Conservation (phyloP, 1,139 yeast genomes). For the Candida buenavistaensis region DNA sequence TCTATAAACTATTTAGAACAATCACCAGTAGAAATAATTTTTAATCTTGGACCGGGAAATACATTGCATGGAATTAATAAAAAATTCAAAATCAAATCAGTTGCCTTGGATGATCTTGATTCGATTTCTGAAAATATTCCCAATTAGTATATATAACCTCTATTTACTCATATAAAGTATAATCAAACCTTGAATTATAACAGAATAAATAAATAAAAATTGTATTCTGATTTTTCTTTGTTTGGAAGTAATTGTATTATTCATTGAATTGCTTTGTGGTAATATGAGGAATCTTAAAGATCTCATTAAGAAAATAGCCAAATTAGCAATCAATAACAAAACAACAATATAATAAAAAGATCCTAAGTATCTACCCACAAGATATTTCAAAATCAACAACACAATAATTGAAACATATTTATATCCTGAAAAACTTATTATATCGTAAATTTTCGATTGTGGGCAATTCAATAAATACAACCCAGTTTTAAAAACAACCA, state of each 20-base stretch:
- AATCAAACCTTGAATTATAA: conserved; percentile 67
- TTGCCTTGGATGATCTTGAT: conserved; percentile 8
- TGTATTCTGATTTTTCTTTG: conserved; percentile 84
- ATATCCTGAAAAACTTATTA: conserved; percentile 89
- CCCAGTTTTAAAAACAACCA: conserved; percentile 43
- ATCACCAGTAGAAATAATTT: conserved; percentile 20
- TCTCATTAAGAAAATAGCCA: conserved; percentile 76
- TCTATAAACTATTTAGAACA: conserved; percentile 26
- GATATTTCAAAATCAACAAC: conserved; percentile 50
- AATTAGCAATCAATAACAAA: conserved; percentile 45
- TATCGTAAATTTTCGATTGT: conserved; percentile 69
- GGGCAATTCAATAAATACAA: conserved; percentile 50
- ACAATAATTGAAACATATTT: conserved; percentile 81
- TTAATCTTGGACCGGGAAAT: conserved; percentile 42
- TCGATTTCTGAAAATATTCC: too few relatives aligned
- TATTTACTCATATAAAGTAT: conserved; percentile 39
- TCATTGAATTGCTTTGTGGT: conserved; percentile 26
- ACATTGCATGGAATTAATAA: conserved; percentile 27
- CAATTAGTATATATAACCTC: too few relatives aligned
- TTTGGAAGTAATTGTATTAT: conserved; percentile 56
- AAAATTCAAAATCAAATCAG: conserved; percentile 15
- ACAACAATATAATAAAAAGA: conserved; percentile 43
- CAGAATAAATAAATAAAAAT: conserved; percentile 82
- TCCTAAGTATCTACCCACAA: conserved; percentile 30
- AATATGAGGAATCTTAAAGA: conserved; percentile 77